Percentiles rank a stretch among this genome's conserved stretches.
phyloP scores from a whole-genome alignment of 1,139 yeast genomes.

The Sugiyamaella grinbergsii region DNA sequence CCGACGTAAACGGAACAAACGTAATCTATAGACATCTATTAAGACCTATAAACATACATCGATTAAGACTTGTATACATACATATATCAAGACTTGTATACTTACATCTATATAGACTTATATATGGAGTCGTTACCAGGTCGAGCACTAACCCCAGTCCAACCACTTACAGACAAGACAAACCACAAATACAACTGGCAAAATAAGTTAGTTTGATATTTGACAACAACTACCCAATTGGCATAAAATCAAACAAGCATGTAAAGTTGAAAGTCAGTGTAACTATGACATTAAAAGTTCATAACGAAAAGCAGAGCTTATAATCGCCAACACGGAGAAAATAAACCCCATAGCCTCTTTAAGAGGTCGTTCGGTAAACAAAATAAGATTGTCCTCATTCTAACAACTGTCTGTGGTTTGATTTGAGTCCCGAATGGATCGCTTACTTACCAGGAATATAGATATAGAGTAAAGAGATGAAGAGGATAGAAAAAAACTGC shows the following conservation, averaged over 20 bases:
- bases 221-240: neutral
- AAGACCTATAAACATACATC: no score
- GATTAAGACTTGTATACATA: no score
- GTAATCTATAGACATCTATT: no score
- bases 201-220: neutral
- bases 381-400: slow-evolving; percentile 29
- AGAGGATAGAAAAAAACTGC: neutral
- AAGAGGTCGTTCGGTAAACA: slow-evolving; percentile 25
- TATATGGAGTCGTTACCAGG: no score
- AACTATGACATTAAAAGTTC: slow-evolving; percentile 56
- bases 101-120: no score
- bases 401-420: neutral
- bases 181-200: no score
- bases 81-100: no score
- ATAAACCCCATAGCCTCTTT: slow-evolving; percentile 18
- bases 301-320: slow-evolving; percentile 42
- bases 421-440: neutral
- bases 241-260: slow-evolving; percentile 9
- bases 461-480: neutral
- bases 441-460: neutral
- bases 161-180: no score
- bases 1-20: no score
- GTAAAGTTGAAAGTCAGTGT: slow-evolving; percentile 49
- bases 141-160: no score
- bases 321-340: slow-evolving; percentile 39